phyloP scores from a whole-genome alignment of 495 filamentous ascomycete genomes.

The Daldinia loculata region DNA sequence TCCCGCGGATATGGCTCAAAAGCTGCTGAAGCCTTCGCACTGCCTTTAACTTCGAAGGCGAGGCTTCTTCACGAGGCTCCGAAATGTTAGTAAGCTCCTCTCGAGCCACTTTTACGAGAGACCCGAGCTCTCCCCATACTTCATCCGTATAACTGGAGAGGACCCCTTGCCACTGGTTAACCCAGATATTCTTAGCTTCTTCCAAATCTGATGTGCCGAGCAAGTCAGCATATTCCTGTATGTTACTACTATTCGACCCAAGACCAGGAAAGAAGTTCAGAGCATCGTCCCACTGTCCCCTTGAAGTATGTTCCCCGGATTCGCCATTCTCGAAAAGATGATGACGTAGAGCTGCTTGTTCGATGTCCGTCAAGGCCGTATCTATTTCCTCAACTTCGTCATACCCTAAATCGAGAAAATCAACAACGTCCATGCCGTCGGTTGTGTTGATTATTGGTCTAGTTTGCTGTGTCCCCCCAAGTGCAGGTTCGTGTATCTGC shows the following conservation, averaged over 20 bases:
- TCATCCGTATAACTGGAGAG: conserved; percentile 76
- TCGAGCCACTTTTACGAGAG: conserved; percentile 69
- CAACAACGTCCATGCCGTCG: conserved; percentile 58
- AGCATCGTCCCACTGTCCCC: conserved; percentile 50
- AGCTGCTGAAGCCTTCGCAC: conserved; percentile 42
- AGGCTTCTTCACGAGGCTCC: conserved; percentile 11
- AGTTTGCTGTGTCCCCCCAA: conserved; percentile 9
- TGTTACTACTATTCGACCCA: conserved; percentile 24
- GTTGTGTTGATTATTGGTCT: conserved; percentile 3
- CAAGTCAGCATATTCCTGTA: conserved; percentile 26
- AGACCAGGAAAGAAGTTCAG: conserved; percentile 56
- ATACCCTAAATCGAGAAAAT: conserved; percentile 46
- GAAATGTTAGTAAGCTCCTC: conserved; percentile 60
- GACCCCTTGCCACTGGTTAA: conserved; percentile 67
- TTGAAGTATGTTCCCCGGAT: neutral
- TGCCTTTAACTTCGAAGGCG: conserved; percentile 25
- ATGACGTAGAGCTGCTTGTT: conserved; percentile 43
- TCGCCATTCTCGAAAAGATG: conserved; percentile 47
- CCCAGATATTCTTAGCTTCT: conserved; percentile 58
- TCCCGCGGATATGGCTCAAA: conserved; percentile 33
- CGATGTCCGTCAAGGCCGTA: conserved; percentile 32
- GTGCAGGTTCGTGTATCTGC: neutral
- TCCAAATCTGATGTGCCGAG: conserved; percentile 48
- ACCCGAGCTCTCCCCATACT: conserved; percentile 77
- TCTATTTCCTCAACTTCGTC: conserved; percentile 38